A percentile compares a stretch with the other conserved stretches of the same genome.
Evolutionary conservation across 2,329 filamentous ascomycete species (phyloP).

Genomic region (Eurotiales sp.): DNA sequence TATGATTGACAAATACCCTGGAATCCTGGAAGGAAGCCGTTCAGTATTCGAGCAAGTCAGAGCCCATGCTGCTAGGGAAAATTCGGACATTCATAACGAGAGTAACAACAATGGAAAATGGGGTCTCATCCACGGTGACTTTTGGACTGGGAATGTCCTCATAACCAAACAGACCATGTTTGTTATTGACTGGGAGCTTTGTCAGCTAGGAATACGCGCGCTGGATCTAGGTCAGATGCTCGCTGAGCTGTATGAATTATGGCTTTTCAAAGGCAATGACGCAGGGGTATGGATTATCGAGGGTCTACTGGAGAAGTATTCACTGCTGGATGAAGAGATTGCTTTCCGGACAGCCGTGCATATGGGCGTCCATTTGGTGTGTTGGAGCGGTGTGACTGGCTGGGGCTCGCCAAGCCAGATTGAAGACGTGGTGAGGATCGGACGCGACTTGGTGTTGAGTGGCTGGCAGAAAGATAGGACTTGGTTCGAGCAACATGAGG

Average conservation of each 20-base stretch:
- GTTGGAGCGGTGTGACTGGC: constrained; percentile 8
- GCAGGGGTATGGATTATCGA: constrained; percentile 10
- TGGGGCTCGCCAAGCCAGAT: constrained; percentile 4
- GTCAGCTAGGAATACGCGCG: constrained; percentile 8
- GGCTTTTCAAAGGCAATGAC: constrained; percentile 8
- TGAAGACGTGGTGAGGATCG: constrained; percentile 6
- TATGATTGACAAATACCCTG: constrained; percentile 6
- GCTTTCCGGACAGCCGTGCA: constrained; percentile 8
- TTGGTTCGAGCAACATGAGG: constrained; percentile 7
- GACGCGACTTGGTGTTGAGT: constrained; percentile 6
- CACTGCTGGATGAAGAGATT: neutral
- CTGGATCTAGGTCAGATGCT: constrained; percentile 11
- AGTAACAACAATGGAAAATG: neutral
- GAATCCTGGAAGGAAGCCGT: constrained; percentile 5
- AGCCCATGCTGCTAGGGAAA: constrained; percentile 1
- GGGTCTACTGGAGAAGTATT: constrained; percentile 1
- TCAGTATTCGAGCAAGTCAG: constrained; percentile 7
- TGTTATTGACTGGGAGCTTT: constrained; percentile 12
- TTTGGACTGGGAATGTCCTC: constrained; percentile 13
- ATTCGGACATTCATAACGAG: neutral
- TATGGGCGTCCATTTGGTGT: constrained; percentile 15
- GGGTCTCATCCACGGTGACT: constrained; percentile 13
- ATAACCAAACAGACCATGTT: constrained; percentile 2
- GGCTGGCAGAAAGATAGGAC: constrained; percentile 9
- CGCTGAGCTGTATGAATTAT: constrained; percentile 10